Base-by-base conservation (phyloP, 2,329 filamentous ascomycete genomes). In the Ustulina deusta region DNA sequence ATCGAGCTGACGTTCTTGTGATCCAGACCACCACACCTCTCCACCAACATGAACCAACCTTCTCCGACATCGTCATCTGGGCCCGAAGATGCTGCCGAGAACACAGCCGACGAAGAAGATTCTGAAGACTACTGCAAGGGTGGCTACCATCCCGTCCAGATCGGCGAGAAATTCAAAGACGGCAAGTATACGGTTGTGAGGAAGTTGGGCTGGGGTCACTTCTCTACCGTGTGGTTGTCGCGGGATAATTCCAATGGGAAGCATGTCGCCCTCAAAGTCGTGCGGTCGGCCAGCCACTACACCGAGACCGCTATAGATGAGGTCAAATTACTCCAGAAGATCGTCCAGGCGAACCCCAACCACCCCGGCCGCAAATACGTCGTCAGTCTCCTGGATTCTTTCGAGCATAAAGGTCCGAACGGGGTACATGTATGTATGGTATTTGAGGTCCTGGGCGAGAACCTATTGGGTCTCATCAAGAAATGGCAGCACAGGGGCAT, bases 121-220 rank as follows among this genome's bases (percentile, higher is more conserved):
- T 97, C 93, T 55, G 95, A 98, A 82, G 96, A 99, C 81, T 99
- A 99, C 84, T 97, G 95, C 88, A 98, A 98, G 83, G 96, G 96
- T 77, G 96, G 96, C 69, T 99, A 98, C 81, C 96, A 99, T 79
- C 96, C 96, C 2, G 96, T 99, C 57, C 87, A 90, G 75, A 91
- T 98, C 68, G 96, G 96, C 75, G 96, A 99, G 83, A 92, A 94
- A 78, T 98, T 97, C 87, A 98, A 98, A 80, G 93, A 98, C 79
- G 94, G 93, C 74, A 95, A 93, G 83, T 99, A 99, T 83, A 96
- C 94, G 17, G 90, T 98, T 66, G 92, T 98, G 80, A 92, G 94
- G 82, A 98, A 98, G 85, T 87, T 98, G 61, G 95, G 95, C 74
- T 98, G 95, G 95, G 96, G 96, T 71, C 95, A 98, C 79, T 99